These are phyloP conservation scores for Syzygium aqueum DNA, from an alignment of 345 rosid species.

Conservation along the genomic window DNA sequence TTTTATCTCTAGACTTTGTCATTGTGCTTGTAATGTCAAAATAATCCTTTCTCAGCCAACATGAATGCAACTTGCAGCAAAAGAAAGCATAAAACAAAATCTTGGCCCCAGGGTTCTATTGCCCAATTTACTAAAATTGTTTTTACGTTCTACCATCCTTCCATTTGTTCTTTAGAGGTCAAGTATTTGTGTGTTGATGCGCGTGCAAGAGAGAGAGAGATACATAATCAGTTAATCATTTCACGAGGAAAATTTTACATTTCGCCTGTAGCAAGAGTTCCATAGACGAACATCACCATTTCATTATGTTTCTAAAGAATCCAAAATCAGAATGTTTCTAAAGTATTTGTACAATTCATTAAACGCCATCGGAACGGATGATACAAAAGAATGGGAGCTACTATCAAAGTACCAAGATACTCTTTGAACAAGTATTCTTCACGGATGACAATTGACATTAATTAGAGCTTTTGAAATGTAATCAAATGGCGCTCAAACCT, in stretches of 20 bases:
- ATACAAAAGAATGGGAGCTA: neutral
- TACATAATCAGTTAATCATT: too few species aligned
- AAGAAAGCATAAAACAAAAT: neutral
- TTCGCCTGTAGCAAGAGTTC: neutral
- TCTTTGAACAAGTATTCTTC: neutral
- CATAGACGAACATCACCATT: neutral
- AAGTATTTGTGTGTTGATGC: neutral
- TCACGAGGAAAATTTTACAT: neutral
- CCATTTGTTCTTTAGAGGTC: neutral
- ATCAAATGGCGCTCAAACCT: neutral
- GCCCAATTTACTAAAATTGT: neutral
- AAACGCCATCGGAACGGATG: neutral
- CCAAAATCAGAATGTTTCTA: neutral
- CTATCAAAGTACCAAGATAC: neutral
- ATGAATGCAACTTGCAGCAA: neutral
- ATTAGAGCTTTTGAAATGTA: neutral
- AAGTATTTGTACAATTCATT: neutral
- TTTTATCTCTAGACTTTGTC: neutral
- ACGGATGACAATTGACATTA: neutral
- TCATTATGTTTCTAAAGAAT: neutral
- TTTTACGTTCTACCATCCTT: neutral
- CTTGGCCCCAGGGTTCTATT: neutral
- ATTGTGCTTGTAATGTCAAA: neutral
- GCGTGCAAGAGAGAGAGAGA: neutral
- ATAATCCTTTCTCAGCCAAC: neutral